Percentiles rank a stretch among this genome's conserved stretches.
Conservation (phyloP, 306 rosid species). For the Purshia tridentata region DNA sequence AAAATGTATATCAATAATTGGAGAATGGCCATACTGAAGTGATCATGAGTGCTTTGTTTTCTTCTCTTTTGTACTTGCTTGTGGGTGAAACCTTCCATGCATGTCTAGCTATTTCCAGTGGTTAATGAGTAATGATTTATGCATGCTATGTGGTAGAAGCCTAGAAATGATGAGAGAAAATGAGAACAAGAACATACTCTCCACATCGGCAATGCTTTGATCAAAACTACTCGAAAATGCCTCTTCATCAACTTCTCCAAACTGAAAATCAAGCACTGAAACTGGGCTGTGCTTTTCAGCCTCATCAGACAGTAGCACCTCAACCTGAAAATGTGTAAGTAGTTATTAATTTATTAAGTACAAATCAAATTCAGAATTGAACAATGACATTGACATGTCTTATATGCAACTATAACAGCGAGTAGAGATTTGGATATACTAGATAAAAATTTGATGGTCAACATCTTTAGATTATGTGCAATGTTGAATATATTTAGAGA, state of each 20-base stretch:
- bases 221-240: constrained; percentile 34
- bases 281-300: constrained; percentile 63
- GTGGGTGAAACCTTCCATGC: background rate
- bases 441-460: background rate
- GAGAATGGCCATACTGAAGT: background rate
- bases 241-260: constrained; percentile 43
- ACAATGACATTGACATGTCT: background rate
- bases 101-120: background rate
- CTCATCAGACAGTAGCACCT: constrained; percentile 29
- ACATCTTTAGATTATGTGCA: too few species aligned
- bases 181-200: constrained; percentile 40
- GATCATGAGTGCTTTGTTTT: background rate
- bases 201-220: constrained; percentile 46
- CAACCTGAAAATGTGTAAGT: constrained; percentile 25
- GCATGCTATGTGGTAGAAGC: background rate
- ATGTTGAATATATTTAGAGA: too few species aligned
- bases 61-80: background rate
- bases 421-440: background rate
- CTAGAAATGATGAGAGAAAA: background rate
- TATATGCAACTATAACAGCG: too few species aligned
- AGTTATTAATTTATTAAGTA: too few species aligned
- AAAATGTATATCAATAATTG: too few species aligned
- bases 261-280: constrained; percentile 53
- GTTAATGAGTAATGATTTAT: background rate
- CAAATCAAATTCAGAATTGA: constrained; percentile 1